Base-by-base conservation (phyloP, 2,329 filamentous ascomycete species). In the Cordyceps javanica region DNA sequence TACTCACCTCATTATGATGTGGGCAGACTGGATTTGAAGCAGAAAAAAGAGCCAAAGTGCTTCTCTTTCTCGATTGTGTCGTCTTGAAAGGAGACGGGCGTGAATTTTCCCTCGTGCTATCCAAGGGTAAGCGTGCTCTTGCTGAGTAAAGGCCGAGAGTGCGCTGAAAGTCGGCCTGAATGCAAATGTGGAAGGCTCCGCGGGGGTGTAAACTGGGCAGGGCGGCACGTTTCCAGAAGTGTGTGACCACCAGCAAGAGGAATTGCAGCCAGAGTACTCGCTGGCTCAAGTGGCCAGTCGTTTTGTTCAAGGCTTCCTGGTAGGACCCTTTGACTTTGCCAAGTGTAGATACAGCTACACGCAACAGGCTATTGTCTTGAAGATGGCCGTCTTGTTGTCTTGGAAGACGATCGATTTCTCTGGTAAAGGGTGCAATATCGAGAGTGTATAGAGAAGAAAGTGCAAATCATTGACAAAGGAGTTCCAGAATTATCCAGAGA, bases 1-100 rank as follows among this genome's bases (percentile, higher is more conserved):
- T 16, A 55, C 53, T 41, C 30, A 49, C 53, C 53, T 55, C 53
- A 55, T 55, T 32, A 44, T 55, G 53, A 21, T 19, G 25, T 32
- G 23, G 41, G 16, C 41, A 30, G 32, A 13, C 42, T 41, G 25
- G 10, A 21, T 48, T 10, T 5, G 5, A 14, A 16, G 53, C 16
- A 34, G n/a, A 19, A 55, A 48, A 46, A 16, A 16, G 2, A 21
- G 14, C 4, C n/a, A 9, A 32, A 32, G 26, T 39, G 36, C 14
- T 25, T 4, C 30, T 54, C 10, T 36, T 25, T 5, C 19, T n/a
- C 5, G 6, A 5, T 36, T 25, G 28, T n/a, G n/a, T 44, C 13
- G 38, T 34, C 16, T 4, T 36, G 36, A 16, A 52, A 6, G 28
- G 25, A 32, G n/a, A 21, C 16, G 13, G 19, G 9, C 6, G 13